These are phyloP conservation scores for Artemisia argyi DNA, from an alignment of 129 eudicot genomes.

Conservation along the genomic window DNA sequence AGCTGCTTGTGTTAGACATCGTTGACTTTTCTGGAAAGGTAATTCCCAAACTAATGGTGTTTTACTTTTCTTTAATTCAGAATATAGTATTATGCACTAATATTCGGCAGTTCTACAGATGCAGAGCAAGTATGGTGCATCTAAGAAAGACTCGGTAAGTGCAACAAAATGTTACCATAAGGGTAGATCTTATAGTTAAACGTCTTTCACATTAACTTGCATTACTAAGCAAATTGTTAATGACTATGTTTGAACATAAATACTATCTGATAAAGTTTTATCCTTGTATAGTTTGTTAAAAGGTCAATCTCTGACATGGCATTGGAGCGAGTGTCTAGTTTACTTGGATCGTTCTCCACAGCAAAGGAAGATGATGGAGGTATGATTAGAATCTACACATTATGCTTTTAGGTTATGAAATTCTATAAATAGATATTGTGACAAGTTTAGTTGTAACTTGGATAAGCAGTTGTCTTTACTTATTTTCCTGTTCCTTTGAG, in stretches of 20 bases:
- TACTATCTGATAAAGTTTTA: slow-evolving; percentile 18
- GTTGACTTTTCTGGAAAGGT: slow-evolving; percentile 88
- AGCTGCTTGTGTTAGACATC: slow-evolving; percentile 72
- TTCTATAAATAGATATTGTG: no score
- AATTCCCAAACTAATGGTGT: background rate
- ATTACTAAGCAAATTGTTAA: background rate
- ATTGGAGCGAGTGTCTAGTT: slow-evolving; percentile 67
- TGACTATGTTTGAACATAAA: slow-evolving; percentile 4
- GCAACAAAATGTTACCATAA: slow-evolving; percentile 5
- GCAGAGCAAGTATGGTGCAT: slow-evolving; percentile 82
- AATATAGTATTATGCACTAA: slow-evolving; percentile 28
- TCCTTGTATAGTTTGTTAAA: slow-evolving; percentile 42
- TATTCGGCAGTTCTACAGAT: slow-evolving; percentile 51
- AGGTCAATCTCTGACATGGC: slow-evolving; percentile 75
- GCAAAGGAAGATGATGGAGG: slow-evolving; percentile 59
- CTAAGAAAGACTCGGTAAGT: slow-evolving; percentile 76
- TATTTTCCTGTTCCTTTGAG: background rate
- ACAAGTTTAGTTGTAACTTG: no score
- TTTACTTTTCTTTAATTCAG: background rate
- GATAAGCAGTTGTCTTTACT: no score
- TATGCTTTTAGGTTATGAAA: background rate
- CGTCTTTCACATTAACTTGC: slow-evolving; percentile 5
- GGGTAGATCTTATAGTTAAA: background rate
- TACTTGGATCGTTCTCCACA: slow-evolving; percentile 69
- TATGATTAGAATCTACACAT: slow-evolving; percentile 16